These are phyloP conservation scores for Yamadazyma blattariae DNA, from an alignment of 1,139 yeast genomes.

Conservation along the genomic window DNA sequence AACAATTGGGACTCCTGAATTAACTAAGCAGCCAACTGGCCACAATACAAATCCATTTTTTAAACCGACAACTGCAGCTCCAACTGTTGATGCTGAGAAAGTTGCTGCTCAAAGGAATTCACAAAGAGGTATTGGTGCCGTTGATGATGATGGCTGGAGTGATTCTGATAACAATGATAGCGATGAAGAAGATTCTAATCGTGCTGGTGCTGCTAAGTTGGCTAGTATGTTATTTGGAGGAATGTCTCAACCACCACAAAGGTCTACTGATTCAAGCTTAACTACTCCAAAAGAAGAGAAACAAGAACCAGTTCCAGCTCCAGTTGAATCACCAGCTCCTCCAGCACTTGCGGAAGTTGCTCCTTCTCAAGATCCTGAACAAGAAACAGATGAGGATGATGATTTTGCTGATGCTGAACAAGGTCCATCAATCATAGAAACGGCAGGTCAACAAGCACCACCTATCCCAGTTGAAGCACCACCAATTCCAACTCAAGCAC, in stretches of 20 bases:
- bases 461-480: slow-evolving; percentile 9
- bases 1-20: slow-evolving; percentile 1
- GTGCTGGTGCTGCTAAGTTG: slow-evolving; percentile 59
- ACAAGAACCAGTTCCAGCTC: no score
- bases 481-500: slow-evolving; percentile 5
- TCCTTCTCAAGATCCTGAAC: slow-evolving; percentile 8
- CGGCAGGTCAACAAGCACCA: slow-evolving; percentile 3
- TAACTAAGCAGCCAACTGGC: slow-evolving; percentile 7
- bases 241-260: slow-evolving; percentile 47
- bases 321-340: neutral
- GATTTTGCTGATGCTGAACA: slow-evolving; percentile 9
- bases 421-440: no score
- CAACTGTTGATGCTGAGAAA: slow-evolving; percentile 46
- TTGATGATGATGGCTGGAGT: slow-evolving; percentile 62
- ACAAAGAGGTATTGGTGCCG: slow-evolving; percentile 55
- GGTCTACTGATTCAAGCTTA: slow-evolving; percentile 13
- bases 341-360: slow-evolving; percentile 8
- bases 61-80: slow-evolving; percentile 36
- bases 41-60: slow-evolving; percentile 43
- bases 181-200: slow-evolving; percentile 50
- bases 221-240: slow-evolving; percentile 65
- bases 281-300: slow-evolving; percentile 11
- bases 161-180: slow-evolving; percentile 55
- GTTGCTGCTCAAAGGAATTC: slow-evolving; percentile 64
- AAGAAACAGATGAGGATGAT: slow-evolving; percentile 2